A percentile compares a stretch with the other conserved stretches of the same genome.
Evolutionary conservation across 495 filamentous ascomycete species (phyloP).

Genomic region (Friedmanniomyces simplex): DNA sequence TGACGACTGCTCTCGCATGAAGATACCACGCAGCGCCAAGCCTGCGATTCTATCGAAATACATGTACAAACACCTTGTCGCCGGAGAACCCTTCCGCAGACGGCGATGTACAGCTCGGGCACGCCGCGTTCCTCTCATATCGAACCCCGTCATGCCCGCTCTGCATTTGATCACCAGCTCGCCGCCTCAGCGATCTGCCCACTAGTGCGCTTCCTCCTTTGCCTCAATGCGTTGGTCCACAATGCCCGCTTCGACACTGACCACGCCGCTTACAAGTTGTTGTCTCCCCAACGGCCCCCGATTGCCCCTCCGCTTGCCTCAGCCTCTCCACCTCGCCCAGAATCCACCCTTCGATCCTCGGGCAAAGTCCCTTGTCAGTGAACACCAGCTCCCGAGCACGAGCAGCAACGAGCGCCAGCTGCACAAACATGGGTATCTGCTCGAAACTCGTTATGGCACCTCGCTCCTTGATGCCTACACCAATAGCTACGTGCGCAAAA

Average conservation of each 20-base stretch:
- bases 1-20: too few relatives aligned
- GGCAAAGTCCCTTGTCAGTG: not conserved
- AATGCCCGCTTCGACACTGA: not conserved
- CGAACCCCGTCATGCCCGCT: too few relatives aligned
- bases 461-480: not conserved
- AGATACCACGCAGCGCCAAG: too few relatives aligned
- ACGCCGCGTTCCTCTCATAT: too few relatives aligned
- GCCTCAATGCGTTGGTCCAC: not conserved
- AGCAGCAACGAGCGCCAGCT: not conserved
- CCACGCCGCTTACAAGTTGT: not conserved
- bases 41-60: too few relatives aligned
- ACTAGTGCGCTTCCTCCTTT: conserved; percentile 35
- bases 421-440: not conserved
- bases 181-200: not conserved
- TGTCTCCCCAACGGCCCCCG: not conserved
- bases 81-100: too few relatives aligned
- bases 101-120: too few relatives aligned
- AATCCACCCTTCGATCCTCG: not conserved
- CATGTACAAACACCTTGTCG: too few relatives aligned
- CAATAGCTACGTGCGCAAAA: not conserved
- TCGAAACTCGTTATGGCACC: not conserved
- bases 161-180: too few relatives aligned
- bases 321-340: not conserved
- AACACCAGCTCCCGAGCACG: not conserved
- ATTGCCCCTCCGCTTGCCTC: not conserved